These are phyloP conservation scores for Myotisia sp. DNA, from an alignment of 2,329 filamentous ascomycete genomes.

Conservation along the genomic window DNA sequence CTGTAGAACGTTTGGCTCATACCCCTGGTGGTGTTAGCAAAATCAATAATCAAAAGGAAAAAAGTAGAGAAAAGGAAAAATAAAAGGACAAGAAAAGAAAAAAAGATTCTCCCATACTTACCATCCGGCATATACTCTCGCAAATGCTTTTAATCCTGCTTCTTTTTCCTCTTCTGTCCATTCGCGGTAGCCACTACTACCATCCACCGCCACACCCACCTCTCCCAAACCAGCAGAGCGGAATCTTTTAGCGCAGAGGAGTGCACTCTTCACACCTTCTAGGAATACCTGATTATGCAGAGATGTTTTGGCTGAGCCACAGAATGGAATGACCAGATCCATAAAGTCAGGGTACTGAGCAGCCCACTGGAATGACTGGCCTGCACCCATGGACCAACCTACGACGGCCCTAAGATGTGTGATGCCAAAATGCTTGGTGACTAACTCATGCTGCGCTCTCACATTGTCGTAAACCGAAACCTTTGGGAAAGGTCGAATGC, in stretches of 20 bases:
- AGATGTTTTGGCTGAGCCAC: constrained; percentile 49
- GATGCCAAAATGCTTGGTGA: constrained; percentile 50
- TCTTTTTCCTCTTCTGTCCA: constrained; percentile 43
- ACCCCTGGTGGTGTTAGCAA: constrained; percentile 49
- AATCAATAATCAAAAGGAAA: too few species aligned
- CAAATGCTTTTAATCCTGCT: constrained; percentile 54
- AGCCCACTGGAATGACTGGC: constrained; percentile 51
- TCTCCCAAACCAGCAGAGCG: constrained; percentile 38
- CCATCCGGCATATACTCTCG: constrained; percentile 62
- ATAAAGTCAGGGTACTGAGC: constrained; percentile 51
- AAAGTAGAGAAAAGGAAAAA: not conserved
- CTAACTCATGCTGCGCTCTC: constrained; percentile 48
- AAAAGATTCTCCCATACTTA: constrained; percentile 14
- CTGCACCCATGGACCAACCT: constrained; percentile 59
- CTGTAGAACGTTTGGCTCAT: constrained; percentile 69
- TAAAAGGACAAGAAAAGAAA: too few species aligned
- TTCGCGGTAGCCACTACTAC: constrained; percentile 25
- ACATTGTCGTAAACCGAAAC: constrained; percentile 57
- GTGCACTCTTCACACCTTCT: constrained; percentile 47
- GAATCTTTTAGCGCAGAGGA: constrained; percentile 44
- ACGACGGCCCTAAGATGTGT: constrained; percentile 48
- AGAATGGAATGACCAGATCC: constrained; percentile 52
- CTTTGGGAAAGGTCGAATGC: constrained; percentile 44
- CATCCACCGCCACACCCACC: constrained; percentile 28
- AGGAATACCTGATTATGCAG: constrained; percentile 56